Conservation (phyloP, 192 early-diverging fungal species). For the Thamnidium elegans region DNA sequence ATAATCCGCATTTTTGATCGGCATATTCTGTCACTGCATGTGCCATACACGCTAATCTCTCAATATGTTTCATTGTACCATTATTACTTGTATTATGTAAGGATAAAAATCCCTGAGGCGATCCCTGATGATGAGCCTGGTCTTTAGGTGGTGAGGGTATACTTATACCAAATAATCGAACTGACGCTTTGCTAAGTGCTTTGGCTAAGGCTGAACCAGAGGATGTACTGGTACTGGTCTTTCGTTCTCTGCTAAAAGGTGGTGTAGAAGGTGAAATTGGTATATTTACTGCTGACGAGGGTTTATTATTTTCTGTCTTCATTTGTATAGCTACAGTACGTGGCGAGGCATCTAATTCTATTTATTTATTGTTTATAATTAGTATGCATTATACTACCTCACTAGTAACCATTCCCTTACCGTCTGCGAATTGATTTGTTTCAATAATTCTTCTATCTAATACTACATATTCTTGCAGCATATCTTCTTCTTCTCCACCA, state of each 20-base stretch:
- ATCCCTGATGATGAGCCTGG: conserved; percentile 3
- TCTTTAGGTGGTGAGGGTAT: conserved; percentile 48
- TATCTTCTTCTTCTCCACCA: conserved; percentile 43
- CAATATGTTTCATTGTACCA: conserved; percentile 57
- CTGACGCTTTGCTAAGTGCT: conserved; percentile 52
- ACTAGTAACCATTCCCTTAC: conserved; percentile 25
- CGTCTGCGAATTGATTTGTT: conserved; percentile 75
- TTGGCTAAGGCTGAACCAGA: conserved; percentile 50
- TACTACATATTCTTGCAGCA: conserved; percentile 72
- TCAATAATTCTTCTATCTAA: conserved; percentile 69
- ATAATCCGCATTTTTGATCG: conserved; percentile 55
- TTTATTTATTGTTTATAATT: neutral
- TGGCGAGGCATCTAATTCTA: conserved; percentile 34
- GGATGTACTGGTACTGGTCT: conserved; percentile 22
- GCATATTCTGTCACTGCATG: conserved; percentile 66
- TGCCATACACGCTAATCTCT: conserved; percentile 69
- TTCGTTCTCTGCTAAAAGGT: conserved; percentile 25
- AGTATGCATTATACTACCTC: neutral
- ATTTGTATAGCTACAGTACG: neutral
- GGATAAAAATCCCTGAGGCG: conserved; percentile 16
- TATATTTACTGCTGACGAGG: conserved; percentile 8
- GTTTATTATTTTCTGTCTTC: neutral
- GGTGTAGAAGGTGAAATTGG: conserved; percentile 11
- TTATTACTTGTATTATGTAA: conserved; percentile 33
- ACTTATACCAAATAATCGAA: conserved; percentile 51